These are phyloP conservation scores for Rhizopus stolonifer DNA, from an alignment of 371 early-diverging fungal genomes.

Conservation along the genomic window DNA sequence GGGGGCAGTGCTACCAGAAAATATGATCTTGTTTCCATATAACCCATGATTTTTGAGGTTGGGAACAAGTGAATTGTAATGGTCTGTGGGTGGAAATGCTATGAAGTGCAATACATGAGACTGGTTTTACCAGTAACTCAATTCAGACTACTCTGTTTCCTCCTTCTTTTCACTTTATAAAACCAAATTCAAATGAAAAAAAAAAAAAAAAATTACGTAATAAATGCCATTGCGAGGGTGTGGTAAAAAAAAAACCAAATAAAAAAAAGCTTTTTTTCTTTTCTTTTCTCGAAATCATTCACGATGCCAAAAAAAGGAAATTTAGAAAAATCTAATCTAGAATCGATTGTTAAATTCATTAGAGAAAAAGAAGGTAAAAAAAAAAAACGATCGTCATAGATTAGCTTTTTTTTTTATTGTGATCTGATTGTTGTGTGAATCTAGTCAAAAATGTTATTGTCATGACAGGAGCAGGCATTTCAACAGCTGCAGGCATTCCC, in stretches of 20 bases:
- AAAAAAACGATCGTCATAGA: neutral
- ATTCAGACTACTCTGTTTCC: slow-evolving; percentile 55
- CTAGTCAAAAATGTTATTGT: slow-evolving; percentile 80
- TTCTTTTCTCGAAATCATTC: neutral
- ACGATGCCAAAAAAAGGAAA: slow-evolving; percentile 11
- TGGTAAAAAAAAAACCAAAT: too few relatives aligned
- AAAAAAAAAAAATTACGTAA: slow-evolving; percentile 20
- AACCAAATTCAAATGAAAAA: slow-evolving; percentile 10
- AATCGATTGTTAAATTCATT: slow-evolving; percentile 32
- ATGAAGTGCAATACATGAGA: slow-evolving; percentile 55
- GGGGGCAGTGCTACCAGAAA: slow-evolving; percentile 49
- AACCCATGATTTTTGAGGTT: slow-evolving; percentile 18
- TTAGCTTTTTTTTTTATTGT: too few relatives aligned
- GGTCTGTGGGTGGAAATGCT: slow-evolving; percentile 46
- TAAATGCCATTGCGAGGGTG: too few relatives aligned
- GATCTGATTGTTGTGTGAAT: too few relatives aligned
- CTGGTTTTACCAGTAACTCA: slow-evolving; percentile 41
- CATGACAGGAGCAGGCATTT: slow-evolving; percentile 95
- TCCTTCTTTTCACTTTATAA: slow-evolving; percentile 18
- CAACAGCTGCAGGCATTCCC: slow-evolving; percentile 89
- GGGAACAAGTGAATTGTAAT: slow-evolving; percentile 21
- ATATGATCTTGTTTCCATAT: slow-evolving; percentile 13
- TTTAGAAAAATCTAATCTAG: slow-evolving; percentile 23
- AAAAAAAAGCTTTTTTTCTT: neutral
- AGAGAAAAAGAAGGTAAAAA: slow-evolving; percentile 27